phyloP scores from a whole-genome alignment of 495 filamentous ascomycete genomes.

The Entonaema liquescens region DNA sequence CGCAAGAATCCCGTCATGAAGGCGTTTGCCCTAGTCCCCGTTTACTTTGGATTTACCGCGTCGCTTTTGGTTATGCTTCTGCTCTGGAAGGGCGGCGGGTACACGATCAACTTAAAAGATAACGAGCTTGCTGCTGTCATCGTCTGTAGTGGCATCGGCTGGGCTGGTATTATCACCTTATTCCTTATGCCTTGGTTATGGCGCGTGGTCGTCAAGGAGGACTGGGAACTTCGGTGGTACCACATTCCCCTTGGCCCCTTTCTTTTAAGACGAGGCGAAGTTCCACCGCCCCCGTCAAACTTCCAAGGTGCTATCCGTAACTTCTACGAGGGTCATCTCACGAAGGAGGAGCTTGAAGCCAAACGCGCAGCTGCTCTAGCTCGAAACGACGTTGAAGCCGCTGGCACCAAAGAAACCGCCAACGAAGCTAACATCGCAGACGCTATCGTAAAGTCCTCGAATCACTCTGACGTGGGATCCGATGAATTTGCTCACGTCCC shows the following conservation, averaged over 20 bases:
- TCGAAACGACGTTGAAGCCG: conserved; percentile 39
- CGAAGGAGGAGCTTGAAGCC: conserved; percentile 57
- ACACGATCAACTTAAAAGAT: conserved; percentile 55
- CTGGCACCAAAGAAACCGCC: conserved; percentile 33
- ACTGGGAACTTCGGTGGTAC: conserved; percentile 65
- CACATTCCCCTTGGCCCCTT: conserved; percentile 66
- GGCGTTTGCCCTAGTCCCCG: conserved; percentile 65
- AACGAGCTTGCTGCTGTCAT: conserved; percentile 64
- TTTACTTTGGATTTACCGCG: conserved; percentile 69
- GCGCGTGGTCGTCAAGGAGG: conserved; percentile 63
- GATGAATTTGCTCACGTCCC: conserved; percentile 28
- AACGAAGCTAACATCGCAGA: conserved; percentile 31
- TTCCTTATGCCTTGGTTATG: conserved; percentile 73
- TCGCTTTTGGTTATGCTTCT: conserved; percentile 71
- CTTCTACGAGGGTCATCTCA: conserved; percentile 63
- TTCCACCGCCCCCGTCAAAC: conserved; percentile 56
- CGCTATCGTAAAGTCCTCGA: conserved; percentile 31
- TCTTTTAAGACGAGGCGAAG: conserved; percentile 60
- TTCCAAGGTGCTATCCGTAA: conserved; percentile 55
- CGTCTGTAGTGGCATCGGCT: conserved; percentile 64
- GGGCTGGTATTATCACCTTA: conserved; percentile 58
- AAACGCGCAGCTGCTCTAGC: conserved; percentile 40
- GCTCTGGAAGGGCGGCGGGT: conserved; percentile 63
- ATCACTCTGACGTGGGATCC: conserved; percentile 5
- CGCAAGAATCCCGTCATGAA: conserved; percentile 65